These are phyloP conservation scores for Aspergillus proliferans DNA, from an alignment of 2,329 filamentous ascomycete genomes.

Conservation along the genomic window DNA sequence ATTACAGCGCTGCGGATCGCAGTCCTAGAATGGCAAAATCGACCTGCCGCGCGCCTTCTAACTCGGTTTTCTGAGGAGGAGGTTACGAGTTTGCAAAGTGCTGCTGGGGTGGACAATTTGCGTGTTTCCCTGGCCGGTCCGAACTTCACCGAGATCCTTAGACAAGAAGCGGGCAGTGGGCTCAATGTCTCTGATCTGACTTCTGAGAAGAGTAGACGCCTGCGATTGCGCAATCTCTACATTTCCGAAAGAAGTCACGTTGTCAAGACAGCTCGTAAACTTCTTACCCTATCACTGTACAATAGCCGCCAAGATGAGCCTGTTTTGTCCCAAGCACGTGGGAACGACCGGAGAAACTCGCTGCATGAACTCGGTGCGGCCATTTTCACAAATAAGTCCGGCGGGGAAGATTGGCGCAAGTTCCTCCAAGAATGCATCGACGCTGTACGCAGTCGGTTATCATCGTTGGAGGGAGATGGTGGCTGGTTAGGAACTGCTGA, in stretches of 20 bases:
- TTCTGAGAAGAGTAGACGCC: slow-evolving; percentile 55
- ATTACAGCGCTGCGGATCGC: slow-evolving; percentile 73
- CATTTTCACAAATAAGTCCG: slow-evolving; percentile 26
- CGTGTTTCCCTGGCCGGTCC: slow-evolving; percentile 49
- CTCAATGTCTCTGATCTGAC: slow-evolving; percentile 47
- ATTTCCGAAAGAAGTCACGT: slow-evolving; percentile 65
- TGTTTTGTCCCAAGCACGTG: slow-evolving; percentile 1
- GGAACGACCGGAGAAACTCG: slow-evolving; percentile 11
- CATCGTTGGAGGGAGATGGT: slow-evolving; percentile 26
- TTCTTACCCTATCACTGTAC: slow-evolving; percentile 29
- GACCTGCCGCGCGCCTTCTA: slow-evolving; percentile 65
- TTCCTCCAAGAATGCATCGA: slow-evolving; percentile 30
- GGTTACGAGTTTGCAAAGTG: slow-evolving; percentile 66
- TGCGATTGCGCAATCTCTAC: slow-evolving; percentile 65
- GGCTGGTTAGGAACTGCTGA: slow-evolving; percentile 44
- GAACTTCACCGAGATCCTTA: slow-evolving; percentile 30
- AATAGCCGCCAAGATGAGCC: slow-evolving; percentile 14
- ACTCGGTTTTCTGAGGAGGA: slow-evolving; percentile 72
- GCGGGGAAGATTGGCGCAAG: slow-evolving; percentile 16
- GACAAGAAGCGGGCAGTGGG: slow-evolving; percentile 19
- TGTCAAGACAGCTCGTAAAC: slow-evolving; percentile 55
- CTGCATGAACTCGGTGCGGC: slow-evolving; percentile 23
- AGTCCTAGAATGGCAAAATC: slow-evolving; percentile 75
- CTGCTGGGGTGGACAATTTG: slow-evolving; percentile 59
- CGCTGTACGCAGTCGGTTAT: slow-evolving; percentile 28